A percentile compares a stretch with the other conserved stretches of the same genome.
Evolutionary conservation across 129 eudicot species (phyloP).

Genomic region (Flaveria trinervia): DNA sequence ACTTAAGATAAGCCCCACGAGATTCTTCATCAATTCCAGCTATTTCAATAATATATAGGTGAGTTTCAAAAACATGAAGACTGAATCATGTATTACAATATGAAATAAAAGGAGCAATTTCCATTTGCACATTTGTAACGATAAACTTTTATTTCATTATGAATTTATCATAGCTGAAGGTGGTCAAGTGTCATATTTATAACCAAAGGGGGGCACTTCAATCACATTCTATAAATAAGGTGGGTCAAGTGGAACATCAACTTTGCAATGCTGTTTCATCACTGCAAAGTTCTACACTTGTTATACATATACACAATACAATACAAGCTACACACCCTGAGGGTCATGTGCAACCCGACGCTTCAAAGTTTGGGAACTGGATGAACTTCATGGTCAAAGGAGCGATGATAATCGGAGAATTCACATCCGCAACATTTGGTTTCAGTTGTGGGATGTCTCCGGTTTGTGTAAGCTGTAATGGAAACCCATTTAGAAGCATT

Average conservation of each 20-base stretch:
- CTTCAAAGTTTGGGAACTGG: constrained; percentile 64
- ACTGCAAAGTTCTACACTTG: constrained; percentile 31
- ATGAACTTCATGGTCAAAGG: constrained; percentile 78
- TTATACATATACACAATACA: constrained; percentile 30
- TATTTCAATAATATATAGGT: no score
- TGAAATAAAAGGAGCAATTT: neutral
- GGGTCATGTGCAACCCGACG: constrained; percentile 57
- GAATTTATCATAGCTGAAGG: constrained; percentile 1
- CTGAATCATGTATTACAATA: neutral
- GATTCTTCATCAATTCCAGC: no score
- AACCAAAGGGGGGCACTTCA: constrained; percentile 36
- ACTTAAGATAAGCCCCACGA: no score
- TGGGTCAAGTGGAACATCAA: constrained; percentile 25
- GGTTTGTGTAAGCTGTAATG: constrained; percentile 45
- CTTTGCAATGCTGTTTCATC: constrained; percentile 31
- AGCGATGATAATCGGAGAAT: constrained; percentile 47
- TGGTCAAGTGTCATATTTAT: constrained; percentile 32
- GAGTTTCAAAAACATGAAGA: no score
- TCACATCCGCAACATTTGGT: constrained; percentile 44
- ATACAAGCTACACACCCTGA: constrained; percentile 5
- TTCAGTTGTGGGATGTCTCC: constrained; percentile 62
- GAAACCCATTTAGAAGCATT: constrained; percentile 67
- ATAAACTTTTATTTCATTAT: constrained; percentile 18
- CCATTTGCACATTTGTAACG: neutral
- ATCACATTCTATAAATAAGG: constrained; percentile 20